Evolutionary conservation across 2,329 filamentous ascomycete species (phyloP).

Genomic region (Malbranchea cinnamomea): DNA sequence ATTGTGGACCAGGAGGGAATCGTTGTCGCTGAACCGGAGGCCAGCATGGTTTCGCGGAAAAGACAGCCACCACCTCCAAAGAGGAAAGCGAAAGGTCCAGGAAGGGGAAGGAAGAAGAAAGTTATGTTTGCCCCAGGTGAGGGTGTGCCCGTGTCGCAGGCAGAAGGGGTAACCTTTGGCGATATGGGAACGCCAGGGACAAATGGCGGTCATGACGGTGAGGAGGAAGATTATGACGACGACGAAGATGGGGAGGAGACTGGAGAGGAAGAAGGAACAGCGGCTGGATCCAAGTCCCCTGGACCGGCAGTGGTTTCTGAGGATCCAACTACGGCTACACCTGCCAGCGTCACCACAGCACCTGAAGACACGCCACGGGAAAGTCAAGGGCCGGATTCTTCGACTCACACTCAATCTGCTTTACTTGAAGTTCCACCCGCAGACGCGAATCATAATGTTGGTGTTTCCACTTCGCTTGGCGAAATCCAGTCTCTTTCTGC

Average conservation of each 20-base stretch:
- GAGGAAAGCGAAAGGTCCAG: constrained; percentile 66
- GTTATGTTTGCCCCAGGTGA: constrained; percentile 39
- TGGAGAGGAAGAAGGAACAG: constrained; percentile 38
- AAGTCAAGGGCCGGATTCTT: too few species aligned
- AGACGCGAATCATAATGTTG: too few species aligned
- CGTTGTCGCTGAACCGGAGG: constrained; percentile 36
- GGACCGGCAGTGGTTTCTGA: constrained; percentile 8
- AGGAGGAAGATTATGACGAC: constrained; percentile 32
- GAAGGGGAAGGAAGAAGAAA: constrained; percentile 64
- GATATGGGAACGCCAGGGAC: constrained; percentile 10
- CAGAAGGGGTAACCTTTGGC: constrained; percentile 6
- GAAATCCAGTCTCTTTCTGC: too few species aligned
- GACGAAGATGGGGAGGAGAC: constrained; percentile 35
- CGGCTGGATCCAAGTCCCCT: constrained; percentile 31
- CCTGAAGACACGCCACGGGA: constrained; percentile 8
- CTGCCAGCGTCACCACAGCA: constrained; percentile 1
- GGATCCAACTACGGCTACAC: constrained; percentile 7
- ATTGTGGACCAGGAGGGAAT: constrained; percentile 47
- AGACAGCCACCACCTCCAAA: constrained; percentile 62
- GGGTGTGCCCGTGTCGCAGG: constrained; percentile 24
- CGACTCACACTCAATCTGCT: too few species aligned
- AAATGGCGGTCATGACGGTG: constrained; percentile 30
- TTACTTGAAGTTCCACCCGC: too few species aligned
- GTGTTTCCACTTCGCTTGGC: too few species aligned
- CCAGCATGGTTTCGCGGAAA: constrained; percentile 31